Conservation (phyloP, 2,329 filamentous ascomycete genomes). For the Aureobasidium mangrovei region DNA sequence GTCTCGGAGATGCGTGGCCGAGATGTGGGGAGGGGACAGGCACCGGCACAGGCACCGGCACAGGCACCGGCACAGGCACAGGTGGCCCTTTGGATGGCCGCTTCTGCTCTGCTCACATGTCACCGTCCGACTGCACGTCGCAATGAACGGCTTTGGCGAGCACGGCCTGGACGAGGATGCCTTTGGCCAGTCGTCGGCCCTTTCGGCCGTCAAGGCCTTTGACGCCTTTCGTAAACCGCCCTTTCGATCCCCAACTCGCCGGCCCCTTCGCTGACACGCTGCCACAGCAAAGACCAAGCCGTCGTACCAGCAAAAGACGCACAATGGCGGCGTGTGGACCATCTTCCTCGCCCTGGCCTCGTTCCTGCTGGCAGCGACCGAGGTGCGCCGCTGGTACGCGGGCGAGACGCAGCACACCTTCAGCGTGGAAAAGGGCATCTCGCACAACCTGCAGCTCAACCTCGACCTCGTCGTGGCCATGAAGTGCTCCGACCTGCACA, state of each 20-base stretch:
- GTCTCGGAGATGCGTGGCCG: no score
- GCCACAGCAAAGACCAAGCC: conserved; percentile 82
- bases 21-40: no score
- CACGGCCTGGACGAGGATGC: conserved; percentile 65
- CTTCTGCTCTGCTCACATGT: conserved; percentile 2
- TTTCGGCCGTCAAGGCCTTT: conserved; percentile 65
- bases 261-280: background rate
- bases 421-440: conserved; percentile 84
- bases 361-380: conserved; percentile 64
- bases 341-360: conserved; percentile 70
- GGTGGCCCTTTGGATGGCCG: background rate
- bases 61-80: background rate
- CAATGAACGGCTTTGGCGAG: conserved; percentile 68
- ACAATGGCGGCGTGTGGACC: conserved; percentile 89
- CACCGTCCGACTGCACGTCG: background rate
- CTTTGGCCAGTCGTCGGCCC: conserved; percentile 63
- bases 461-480: conserved; percentile 87
- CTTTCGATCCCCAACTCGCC: conserved; percentile 29
- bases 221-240: conserved; percentile 76
- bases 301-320: conserved; percentile 76
- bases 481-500: conserved; percentile 77
- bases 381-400: conserved; percentile 73
- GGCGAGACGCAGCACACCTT: conserved; percentile 84
- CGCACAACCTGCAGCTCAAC: conserved; percentile 85
- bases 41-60: no score